Conservation (phyloP, 2,329 filamentous ascomycete genomes). For the Arthrinium puccinioides region DNA sequence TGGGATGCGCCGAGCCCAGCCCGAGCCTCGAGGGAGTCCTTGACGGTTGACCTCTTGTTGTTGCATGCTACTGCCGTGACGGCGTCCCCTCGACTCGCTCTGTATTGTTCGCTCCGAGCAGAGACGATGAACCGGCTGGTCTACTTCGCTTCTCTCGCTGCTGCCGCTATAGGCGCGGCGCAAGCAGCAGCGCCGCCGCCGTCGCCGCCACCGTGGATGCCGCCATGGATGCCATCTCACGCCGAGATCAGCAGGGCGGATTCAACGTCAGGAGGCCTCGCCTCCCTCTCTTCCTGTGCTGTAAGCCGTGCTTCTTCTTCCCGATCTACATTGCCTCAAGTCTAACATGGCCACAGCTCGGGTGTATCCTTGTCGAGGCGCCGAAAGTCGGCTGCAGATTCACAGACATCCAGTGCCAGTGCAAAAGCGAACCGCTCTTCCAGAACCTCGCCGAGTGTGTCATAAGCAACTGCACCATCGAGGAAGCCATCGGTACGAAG, state of each 20-base stretch:
- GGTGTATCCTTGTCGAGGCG: not conserved
- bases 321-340: no score
- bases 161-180: not conserved
- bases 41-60: no score
- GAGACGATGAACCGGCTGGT: no score
- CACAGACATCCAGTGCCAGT: not conserved
- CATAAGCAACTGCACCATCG: conserved; percentile 1
- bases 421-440: conserved; percentile 1
- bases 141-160: no score
- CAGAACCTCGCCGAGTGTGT: not conserved
- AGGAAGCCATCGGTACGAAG: not conserved
- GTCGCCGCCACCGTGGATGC: no score
- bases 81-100: no score
- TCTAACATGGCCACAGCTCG: not conserved
- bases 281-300: not conserved
- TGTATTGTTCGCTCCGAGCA: no score
- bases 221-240: no score
- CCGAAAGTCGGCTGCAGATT: conserved; percentile 1
- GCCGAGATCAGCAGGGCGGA: not conserved
- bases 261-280: not conserved
- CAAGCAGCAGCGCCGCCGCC: not conserved
- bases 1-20: no score
- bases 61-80: no score
- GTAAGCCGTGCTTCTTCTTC: not conserved
- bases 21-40: no score